Evolutionary conservation across 2,329 filamentous ascomycete species (phyloP), one percentile per base, ranked within the genome.

Genomic region (Ophiocordyceps camponoti-floridani): DNA sequence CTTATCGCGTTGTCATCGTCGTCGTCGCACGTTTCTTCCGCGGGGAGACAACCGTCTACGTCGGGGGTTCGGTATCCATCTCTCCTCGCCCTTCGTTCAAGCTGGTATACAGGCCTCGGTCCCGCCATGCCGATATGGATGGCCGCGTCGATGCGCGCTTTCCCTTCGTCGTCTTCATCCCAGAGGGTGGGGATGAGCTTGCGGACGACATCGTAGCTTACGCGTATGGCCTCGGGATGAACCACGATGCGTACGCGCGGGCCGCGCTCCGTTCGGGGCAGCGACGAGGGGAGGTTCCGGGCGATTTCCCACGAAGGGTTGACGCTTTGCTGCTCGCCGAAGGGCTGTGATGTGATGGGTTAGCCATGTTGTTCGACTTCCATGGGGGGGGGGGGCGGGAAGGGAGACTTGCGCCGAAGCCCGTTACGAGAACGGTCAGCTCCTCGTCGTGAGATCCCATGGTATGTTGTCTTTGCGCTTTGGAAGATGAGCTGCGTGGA

Each of bases 251-350:
- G 73, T 45, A 85, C 74, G 10, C 67, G 65, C 11, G 58, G 58
- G 40, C 40, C 11, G 13, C 14, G 8, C 18, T 41, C 13, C 10
- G 12, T 41, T 27, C n/a, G 35, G 2, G 77, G 73, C 5, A 88
- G 71, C 51, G 73, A 71, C 2, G 71, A 60, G 4, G 84, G 79
- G n/a, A 93, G 73, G 18, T 65, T 67, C 26, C 68, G 70, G 43
- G 82, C 77, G 56, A 94, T 88, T 56, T 88, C 74, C 72, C 77
- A 88, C 3, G 85, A 86, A 9, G 86, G 84, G 57, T 94, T 94
- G 47, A 79, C 65, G 27, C 78, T 75, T 55, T 79, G 79, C 41
- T 79, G 65, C n/a, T 64, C 68, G 53, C 80, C 78, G 61, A 93
- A 94, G 1, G 86, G 81, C 84, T 89, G 48, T 44, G n/a, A n/a